Evolutionary conservation across 352 stramenopile genomes (phyloP).

Genomic region (Phytophthora aleatoria): DNA sequence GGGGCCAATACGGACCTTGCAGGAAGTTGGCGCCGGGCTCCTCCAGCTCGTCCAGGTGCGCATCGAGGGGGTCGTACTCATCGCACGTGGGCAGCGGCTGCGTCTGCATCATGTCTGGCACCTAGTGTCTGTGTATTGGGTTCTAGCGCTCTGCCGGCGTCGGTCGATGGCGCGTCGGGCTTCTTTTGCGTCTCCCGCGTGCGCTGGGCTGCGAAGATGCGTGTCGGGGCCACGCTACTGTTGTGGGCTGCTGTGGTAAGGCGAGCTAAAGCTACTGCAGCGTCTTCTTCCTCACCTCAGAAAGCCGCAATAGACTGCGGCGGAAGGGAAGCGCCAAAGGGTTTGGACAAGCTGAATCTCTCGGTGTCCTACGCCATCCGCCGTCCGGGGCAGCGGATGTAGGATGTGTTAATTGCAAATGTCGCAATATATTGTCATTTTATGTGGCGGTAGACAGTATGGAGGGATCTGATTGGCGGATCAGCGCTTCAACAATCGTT

Average conservation of each 20-base stretch:
- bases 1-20: conserved; percentile 41
- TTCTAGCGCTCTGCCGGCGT: not conserved
- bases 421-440: conserved; percentile 13
- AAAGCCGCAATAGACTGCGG: conserved; percentile 32
- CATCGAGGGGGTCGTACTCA: conserved; percentile 75
- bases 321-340: conserved; percentile 11
- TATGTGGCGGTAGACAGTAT: conserved; percentile 6
- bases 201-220: not conserved
- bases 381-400: not conserved
- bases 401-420: conserved; percentile 1
- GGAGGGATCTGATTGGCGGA: conserved; percentile 5
- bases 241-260: not conserved
- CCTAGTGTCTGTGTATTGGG: conserved; percentile 8
- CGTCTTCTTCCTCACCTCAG: conserved; percentile 14
- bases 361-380: conserved; percentile 13
- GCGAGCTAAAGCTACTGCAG: not conserved
- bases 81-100: conserved; percentile 53
- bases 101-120: conserved; percentile 51
- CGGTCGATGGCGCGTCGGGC: conserved; percentile 3
- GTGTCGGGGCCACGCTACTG: not conserved
- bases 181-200: conserved; percentile 8
- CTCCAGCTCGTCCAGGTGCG: conserved; percentile 75
- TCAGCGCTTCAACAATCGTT: too few relatives aligned
- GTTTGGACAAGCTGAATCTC: conserved; percentile 52
- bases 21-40: conserved; percentile 69